A percentile compares a stretch with the other conserved stretches of the same genome.
These are phyloP conservation scores for Solanum sparsipilum DNA, from an alignment of 257 asterid species.

Conservation along the genomic window DNA sequence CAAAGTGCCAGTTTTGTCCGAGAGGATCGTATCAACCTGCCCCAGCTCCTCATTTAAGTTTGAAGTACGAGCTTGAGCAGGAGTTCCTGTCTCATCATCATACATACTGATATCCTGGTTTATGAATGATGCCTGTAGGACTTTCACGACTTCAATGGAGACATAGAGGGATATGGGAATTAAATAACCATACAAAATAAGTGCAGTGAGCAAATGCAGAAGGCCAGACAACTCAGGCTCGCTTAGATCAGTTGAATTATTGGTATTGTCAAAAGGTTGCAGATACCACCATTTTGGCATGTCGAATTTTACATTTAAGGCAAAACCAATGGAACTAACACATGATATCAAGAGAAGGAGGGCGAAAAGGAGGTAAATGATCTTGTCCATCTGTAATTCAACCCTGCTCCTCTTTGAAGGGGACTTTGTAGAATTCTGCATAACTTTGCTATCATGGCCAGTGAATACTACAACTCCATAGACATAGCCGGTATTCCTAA, in stretches of 20 bases:
- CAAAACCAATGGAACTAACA: constrained; percentile 70
- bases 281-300: constrained; percentile 94
- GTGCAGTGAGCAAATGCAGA: constrained; percentile 82
- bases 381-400: constrained; percentile 88
- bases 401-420: constrained; percentile 89
- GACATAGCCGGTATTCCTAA: constrained; percentile 68
- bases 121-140: constrained; percentile 83
- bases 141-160: constrained; percentile 86
- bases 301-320: constrained; percentile 53
- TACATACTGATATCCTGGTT: constrained; percentile 80
- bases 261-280: constrained; percentile 43
- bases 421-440: constrained; percentile 87
- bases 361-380: constrained; percentile 76
- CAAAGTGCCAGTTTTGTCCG: constrained; percentile 93
- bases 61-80: constrained; percentile 94
- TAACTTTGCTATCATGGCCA: constrained; percentile 87
- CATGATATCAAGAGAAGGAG: constrained; percentile 60
- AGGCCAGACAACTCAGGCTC: constrained; percentile 53
- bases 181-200: constrained; percentile 81
- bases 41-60: constrained; percentile 92
- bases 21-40: constrained; percentile 81
- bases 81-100: constrained; percentile 85
- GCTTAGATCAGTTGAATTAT: constrained; percentile 44
- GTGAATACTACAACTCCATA: constrained; percentile 87
- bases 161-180: constrained; percentile 94